Evolutionary conservation across 176 grass and related monocot genomes (phyloP).

Genomic region (Aegilops speltoides): DNA sequence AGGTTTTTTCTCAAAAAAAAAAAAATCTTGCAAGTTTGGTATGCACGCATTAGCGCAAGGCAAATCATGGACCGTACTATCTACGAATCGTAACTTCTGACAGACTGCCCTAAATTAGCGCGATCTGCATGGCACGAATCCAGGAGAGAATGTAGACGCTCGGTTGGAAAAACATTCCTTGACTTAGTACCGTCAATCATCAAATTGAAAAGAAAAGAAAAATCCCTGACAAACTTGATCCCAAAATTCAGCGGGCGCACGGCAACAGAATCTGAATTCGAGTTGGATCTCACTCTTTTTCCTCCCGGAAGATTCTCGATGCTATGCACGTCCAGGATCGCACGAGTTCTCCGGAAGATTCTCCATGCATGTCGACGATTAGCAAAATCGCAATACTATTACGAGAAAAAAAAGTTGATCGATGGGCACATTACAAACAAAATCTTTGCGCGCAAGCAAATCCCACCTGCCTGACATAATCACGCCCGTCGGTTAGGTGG

Average conservation of each 20-base stretch:
- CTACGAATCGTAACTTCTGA: neutral
- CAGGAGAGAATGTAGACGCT: neutral
- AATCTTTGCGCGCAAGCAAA: conserved; percentile 20
- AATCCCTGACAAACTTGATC: too few relatives aligned
- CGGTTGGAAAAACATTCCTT: too few relatives aligned
- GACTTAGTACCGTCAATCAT: too few relatives aligned
- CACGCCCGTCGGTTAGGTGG: neutral
- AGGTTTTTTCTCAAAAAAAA: too few relatives aligned
- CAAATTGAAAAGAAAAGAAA: too few relatives aligned
- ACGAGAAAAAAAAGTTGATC: neutral
- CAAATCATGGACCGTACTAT: neutral
- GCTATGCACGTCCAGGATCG: too few relatives aligned
- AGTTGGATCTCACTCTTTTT: neutral
- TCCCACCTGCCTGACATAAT: neutral
- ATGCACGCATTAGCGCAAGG: neutral
- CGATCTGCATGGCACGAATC: neutral
- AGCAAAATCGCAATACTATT: neutral
- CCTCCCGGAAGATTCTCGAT: too few relatives aligned
- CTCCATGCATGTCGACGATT: too few relatives aligned
- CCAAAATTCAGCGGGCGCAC: too few relatives aligned
- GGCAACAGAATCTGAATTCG: neutral
- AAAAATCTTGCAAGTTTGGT: neutral
- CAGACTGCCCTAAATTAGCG: neutral
- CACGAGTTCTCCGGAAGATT: too few relatives aligned
- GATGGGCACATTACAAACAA: neutral